Evolutionary conservation across 2,329 filamentous ascomycete species (phyloP), one percentile per base, ranked within the genome.

Genomic region (Sordariomycetes sp.): DNA sequence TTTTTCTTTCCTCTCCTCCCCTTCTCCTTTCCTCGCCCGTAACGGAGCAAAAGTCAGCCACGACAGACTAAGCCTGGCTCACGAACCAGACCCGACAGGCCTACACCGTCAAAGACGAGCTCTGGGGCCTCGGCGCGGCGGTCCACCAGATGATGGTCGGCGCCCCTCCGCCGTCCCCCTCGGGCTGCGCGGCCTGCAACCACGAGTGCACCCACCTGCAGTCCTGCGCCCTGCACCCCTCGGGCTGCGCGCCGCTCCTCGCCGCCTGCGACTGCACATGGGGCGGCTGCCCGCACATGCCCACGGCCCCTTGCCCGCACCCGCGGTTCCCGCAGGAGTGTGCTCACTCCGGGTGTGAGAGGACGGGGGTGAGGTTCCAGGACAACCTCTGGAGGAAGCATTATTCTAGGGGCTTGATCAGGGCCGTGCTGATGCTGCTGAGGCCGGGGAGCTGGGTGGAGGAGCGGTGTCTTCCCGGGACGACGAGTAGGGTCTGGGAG

Each of bases 71-170:
- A 48, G 61, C n/a, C 56, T 53, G 59, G 20, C 36, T 56, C 13
- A 53, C n/a, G 62, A 25, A n/a, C 3, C 55, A 71, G 69, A 54
- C 42, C 22, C 57, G 64, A 13, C 66, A 67, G 2, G 63, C 66
- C 0, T 74, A 74, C 59, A 70, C 70, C 1, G 61, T 67, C 25
- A 65, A 65, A 24, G 65, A 66, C 42, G 74, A 76, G 56, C 61
- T 74, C 36, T 69, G 63, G 62, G 65, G 67, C 28, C 65, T 76
- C 34, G 73, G 71, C 36, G 62, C 59, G 17, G 61, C 72, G 32
- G 59, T 76, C 52, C 72, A 70, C 60, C 66, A 64, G 54, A 75
- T 76, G 73, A 76, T 76, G 73, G 65, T 63, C 10, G 67, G 67
- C 36, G 45, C 20, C 24, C 35, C 51, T n/a, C 56, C 52, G 3